Conservation (phyloP, 352 stramenopile genomes). For the Pilasporangium apinafurcum region DNA sequence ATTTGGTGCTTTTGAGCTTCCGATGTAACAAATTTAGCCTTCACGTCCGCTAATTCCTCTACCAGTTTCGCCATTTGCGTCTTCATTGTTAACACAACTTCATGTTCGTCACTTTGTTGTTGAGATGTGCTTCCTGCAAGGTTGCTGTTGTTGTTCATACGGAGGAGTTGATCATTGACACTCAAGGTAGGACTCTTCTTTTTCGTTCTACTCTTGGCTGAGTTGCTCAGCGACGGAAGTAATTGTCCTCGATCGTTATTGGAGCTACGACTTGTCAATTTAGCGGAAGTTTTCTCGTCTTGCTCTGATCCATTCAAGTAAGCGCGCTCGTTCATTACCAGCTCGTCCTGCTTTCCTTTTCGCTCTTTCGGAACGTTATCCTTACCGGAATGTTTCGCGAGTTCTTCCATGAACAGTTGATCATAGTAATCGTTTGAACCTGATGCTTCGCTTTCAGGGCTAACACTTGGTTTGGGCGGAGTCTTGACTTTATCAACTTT, state of each 20-base stretch:
- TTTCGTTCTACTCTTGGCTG: not conserved
- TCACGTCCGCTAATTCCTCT: constrained; percentile 18
- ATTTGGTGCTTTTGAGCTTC: constrained; percentile 28
- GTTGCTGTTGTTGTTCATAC: not conserved
- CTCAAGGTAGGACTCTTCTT: constrained; percentile 3
- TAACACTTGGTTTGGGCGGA: not conserved
- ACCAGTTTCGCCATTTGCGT: constrained; percentile 8
- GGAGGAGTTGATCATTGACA: not conserved
- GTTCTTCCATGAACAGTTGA: constrained; percentile 56
- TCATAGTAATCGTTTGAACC: constrained; percentile 24
- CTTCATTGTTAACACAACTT: not conserved
- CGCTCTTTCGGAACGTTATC: not conserved
- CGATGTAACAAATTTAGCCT: constrained; percentile 12
- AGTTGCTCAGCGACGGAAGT: constrained; percentile 3
- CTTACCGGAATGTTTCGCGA: constrained; percentile 41
- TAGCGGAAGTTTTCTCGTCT: not conserved
- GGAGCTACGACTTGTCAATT: not conserved
- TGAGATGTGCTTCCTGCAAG: no score
- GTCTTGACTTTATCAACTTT: no score
- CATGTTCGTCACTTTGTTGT: constrained; percentile 5
- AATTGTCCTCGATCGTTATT: not conserved
- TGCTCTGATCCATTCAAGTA: constrained; percentile 5
- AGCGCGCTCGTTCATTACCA: not conserved
- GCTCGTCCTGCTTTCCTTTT: not conserved
- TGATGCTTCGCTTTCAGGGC: no score